A percentile compares a stretch with the other conserved stretches of the same genome.
Conservation (phyloP, 2,329 filamentous ascomycete genomes). For the Aspergillus costaricaensis region DNA sequence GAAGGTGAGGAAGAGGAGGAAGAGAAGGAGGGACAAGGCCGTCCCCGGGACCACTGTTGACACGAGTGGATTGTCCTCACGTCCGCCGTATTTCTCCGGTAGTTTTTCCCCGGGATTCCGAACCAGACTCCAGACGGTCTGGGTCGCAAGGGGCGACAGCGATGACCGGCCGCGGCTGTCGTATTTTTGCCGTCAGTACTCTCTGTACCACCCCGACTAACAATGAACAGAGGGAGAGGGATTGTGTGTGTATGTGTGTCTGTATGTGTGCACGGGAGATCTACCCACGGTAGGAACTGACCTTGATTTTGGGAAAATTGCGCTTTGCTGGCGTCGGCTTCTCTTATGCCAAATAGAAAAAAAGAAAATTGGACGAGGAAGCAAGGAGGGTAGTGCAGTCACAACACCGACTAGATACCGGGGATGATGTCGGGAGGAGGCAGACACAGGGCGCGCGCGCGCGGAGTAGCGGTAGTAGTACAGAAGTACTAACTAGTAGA, state of each 20-base stretch:
- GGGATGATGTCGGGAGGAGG: not conserved
- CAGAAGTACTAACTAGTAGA: not conserved
- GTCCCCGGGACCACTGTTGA: constrained; percentile 17
- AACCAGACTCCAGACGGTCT: constrained; percentile 12
- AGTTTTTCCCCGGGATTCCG: constrained; percentile 27
- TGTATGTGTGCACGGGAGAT: not conserved
- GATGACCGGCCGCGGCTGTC: constrained; percentile 5
- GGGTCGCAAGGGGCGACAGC: constrained; percentile 11
- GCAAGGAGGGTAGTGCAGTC: not conserved
- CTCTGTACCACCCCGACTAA: not conserved
- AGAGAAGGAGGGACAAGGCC: constrained; percentile 16
- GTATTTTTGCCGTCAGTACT: constrained; percentile 9
- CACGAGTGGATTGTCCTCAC: constrained; percentile 15
- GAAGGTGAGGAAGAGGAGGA: not conserved
- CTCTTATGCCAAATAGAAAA: not conserved
- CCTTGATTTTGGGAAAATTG: not conserved
- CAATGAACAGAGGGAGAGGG: not conserved
- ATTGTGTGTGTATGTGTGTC: not conserved
- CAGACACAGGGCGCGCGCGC: no score
- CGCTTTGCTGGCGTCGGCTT: not conserved
- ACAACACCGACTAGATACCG: not conserved
- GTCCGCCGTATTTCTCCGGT: constrained; percentile 26
- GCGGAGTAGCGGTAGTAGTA: no score
- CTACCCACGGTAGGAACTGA: constrained; percentile 1
- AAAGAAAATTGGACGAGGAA: not conserved